Base-by-base conservation (phyloP, 352 stramenopile genomes). In the Globisporangium carolinianum region DNA sequence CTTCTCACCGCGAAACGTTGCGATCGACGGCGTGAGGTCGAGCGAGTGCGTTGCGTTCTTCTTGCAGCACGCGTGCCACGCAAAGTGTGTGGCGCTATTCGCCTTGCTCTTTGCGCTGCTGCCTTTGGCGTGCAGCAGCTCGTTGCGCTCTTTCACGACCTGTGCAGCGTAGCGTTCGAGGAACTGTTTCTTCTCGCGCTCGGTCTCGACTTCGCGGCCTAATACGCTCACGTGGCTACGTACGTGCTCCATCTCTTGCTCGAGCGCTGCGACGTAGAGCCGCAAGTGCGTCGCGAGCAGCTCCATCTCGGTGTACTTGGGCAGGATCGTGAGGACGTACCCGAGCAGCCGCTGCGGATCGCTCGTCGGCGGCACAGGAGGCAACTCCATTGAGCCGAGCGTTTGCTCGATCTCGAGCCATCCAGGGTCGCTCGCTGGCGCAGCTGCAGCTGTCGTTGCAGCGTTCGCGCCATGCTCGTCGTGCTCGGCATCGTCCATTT, bases 141-240 rank as follows among this genome's bases (percentile, higher is more conserved):
- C 81, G 59, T 94, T 94, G 45, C 84, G 76, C 62, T 94, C 84
- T 58, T 94, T 91, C 5, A 94, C 79, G n/a, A 94, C 67, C 55
- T 94, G 81, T 3, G 76, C 78, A 7, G 84, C 84, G 51, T 94
- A 94, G 32, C 79, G 68, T 59, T 94, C 84, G 1, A 94, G 55
- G 57, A 91, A 94, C 38, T 83, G 68, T 37, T 86, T 89, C 65
- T 90, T 90, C 55, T 94, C 84, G 9, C 81, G 61, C 58, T 91
- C 84, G 12, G 62, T 49, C 0, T 60, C 61, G 1, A 73, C 66
- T 54, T 91, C 80, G 1, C 77, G 68, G 14, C 65, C 76, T 43
- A 90, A 58, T 35, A 89, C 67, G 1, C 68, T 67, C 32, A 83
- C 70, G 42, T 90, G 76, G 45, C 76, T 69, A 41, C 79, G 76